Evolutionary conservation across 2,329 filamentous ascomycete species (phyloP).

Genomic region (Fusarium dlaminii): DNA sequence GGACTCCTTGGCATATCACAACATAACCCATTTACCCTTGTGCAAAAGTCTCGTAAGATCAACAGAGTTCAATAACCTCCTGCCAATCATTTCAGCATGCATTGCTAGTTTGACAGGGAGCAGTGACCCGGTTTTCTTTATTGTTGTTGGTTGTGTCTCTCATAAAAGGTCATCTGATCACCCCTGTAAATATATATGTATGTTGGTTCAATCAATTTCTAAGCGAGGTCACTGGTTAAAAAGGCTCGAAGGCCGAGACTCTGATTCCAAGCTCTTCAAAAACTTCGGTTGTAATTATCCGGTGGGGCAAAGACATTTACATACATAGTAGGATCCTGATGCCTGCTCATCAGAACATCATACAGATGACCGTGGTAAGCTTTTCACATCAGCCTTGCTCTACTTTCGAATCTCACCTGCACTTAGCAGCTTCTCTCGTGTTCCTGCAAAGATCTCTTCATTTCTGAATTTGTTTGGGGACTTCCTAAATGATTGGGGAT

Average conservation of each 20-base stretch:
- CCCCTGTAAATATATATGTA: background rate
- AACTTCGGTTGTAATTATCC: fast-evolving
- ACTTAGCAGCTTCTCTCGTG: background rate
- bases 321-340: background rate
- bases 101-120: background rate
- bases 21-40: background rate
- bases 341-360: background rate
- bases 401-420: background rate
- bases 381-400: background rate
- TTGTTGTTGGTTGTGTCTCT: background rate
- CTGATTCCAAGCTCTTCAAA: background rate
- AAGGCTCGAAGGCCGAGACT: fast-evolving
- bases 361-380: background rate
- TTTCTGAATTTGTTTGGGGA: background rate
- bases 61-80: background rate
- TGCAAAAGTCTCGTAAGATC: background rate
- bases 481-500: background rate
- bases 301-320: background rate
- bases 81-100: background rate
- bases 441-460: background rate
- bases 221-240: background rate
- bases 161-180: fast-evolving
- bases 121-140: background rate
- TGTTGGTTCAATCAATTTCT: background rate
- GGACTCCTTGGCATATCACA: fast-evolving